Conservation (phyloP, 176 grass and related monocot genomes). For the Avena atlantica region DNA sequence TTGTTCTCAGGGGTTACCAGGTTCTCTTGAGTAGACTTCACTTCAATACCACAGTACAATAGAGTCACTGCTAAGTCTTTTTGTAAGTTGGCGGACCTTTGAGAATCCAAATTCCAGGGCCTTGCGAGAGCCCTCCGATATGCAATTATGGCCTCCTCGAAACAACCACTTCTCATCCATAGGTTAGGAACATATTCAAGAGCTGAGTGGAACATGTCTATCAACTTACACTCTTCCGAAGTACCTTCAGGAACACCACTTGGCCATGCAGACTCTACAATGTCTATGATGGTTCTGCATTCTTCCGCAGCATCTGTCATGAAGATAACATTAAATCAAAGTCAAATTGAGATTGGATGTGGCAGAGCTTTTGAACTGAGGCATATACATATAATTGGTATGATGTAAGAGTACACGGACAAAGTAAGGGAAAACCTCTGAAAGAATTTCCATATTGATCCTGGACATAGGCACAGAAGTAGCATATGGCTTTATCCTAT, state of each 20-base stretch:
- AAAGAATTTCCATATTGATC: too few species aligned
- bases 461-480: not conserved
- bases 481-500: conserved; percentile 19
- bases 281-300: conserved; percentile 88
- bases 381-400: conserved; percentile 17
- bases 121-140: conserved; percentile 76
- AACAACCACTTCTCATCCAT: conserved; percentile 78
- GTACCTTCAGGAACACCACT: conserved; percentile 70
- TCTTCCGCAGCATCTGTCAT: conserved; percentile 92
- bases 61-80: conserved; percentile 85
- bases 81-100: conserved; percentile 72
- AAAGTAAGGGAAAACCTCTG: too few species aligned
- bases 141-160: conserved; percentile 80
- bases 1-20: conserved; percentile 52
- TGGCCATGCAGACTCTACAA: conserved; percentile 86
- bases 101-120: conserved; percentile 80
- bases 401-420: not conserved
- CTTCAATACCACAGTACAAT: conserved; percentile 80
- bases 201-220: conserved; percentile 84
- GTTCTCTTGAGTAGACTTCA: conserved; percentile 55
- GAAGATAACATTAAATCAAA: conserved; percentile 38
- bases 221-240: conserved; percentile 77
- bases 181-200: conserved; percentile 90
- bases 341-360: conserved; percentile 38
- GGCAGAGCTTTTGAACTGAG: conserved; percentile 18